Percentiles rank a stretch among this genome's conserved stretches.
These are phyloP conservation scores for Ustanciosporium gigantosporum DNA, from an alignment of 1,284 basidiomycete genomes.

Conservation along the genomic window DNA sequence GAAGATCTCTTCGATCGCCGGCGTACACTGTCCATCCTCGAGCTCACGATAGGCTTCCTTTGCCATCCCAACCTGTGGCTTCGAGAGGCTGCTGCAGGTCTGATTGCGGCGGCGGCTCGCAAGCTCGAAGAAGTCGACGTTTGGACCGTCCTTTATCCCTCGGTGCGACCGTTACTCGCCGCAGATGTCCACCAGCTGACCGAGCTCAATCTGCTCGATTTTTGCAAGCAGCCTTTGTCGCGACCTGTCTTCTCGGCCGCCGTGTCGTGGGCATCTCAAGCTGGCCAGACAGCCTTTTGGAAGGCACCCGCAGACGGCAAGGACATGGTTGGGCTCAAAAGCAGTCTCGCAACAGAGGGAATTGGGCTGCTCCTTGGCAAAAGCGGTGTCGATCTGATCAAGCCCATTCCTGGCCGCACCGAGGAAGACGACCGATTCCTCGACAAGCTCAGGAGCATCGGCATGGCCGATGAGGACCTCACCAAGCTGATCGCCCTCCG, in stretches of 20 bases:
- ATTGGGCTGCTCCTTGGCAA: constrained; percentile 40
- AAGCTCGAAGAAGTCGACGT: constrained; percentile 72
- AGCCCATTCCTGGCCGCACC: constrained; percentile 21
- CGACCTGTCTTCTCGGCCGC: constrained; percentile 76
- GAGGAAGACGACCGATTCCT: constrained; percentile 75
- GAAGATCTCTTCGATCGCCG: constrained; percentile 84
- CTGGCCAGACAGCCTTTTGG: constrained; percentile 46
- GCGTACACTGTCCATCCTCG: constrained; percentile 92
- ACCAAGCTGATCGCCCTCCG: constrained; percentile 79
- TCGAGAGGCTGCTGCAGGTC: constrained; percentile 85
- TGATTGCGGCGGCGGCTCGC: constrained; percentile 78
- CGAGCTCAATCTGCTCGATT: constrained; percentile 73
- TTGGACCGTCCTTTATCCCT: constrained; percentile 95
- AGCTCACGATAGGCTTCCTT: constrained; percentile 80
- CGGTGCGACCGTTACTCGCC: constrained; percentile 79
- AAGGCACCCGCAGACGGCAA: constrained; percentile 25
- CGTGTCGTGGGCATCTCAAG: constrained; percentile 79
- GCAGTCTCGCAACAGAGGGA: constrained; percentile 41
- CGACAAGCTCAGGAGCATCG: constrained; percentile 74
- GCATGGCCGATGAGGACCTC: constrained; percentile 79
- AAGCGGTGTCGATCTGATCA: constrained; percentile 15
- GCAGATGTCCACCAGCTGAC: constrained; percentile 81
- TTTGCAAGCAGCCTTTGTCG: constrained; percentile 77
- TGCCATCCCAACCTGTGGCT: constrained; percentile 98
- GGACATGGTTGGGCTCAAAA: constrained; percentile 35